phyloP scores from a whole-genome alignment of 768 basidiomycete genomes.

The Albatrellus ellisii region DNA sequence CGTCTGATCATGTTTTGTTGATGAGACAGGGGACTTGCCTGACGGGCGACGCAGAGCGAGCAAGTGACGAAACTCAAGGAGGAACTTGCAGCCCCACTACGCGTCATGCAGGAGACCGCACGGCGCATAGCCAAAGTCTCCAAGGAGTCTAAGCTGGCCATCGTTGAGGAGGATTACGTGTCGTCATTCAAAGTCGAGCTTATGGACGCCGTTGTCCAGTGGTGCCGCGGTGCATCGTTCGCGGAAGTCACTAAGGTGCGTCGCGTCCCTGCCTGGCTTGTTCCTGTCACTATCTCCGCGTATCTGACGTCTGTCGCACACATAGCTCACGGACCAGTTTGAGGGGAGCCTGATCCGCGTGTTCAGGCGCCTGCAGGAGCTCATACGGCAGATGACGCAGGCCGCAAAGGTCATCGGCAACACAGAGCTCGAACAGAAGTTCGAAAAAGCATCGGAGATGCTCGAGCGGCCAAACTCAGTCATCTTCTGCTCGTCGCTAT shows the following conservation, averaged over 20 bases:
- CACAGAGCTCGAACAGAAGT: slow-evolving; percentile 84
- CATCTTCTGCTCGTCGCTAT: slow-evolving; percentile 80
- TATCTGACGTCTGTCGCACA: background rate
- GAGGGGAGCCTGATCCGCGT: slow-evolving; percentile 95
- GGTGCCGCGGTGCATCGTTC: slow-evolving; percentile 98
- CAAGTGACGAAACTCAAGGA: slow-evolving; percentile 79
- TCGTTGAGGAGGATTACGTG: slow-evolving; percentile 93
- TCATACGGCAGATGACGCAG: slow-evolving; percentile 91
- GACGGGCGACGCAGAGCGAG: slow-evolving; percentile 49
- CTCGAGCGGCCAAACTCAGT: slow-evolving; percentile 90
- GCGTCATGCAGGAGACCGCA: slow-evolving; percentile 93
- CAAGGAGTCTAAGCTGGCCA: slow-evolving; percentile 78
- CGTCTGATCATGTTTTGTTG: slow-evolving; percentile 6
- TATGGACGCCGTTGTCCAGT: slow-evolving; percentile 95
- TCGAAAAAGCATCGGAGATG: slow-evolving; percentile 85
- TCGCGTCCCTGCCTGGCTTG: too few species aligned
- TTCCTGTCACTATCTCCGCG: background rate
- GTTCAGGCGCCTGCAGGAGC: slow-evolving; percentile 87
- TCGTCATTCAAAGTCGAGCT: slow-evolving; percentile 95
- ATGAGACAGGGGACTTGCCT: background rate
- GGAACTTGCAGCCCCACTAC: slow-evolving; percentile 83
- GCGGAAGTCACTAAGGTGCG: slow-evolving; percentile 89
- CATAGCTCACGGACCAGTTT: slow-evolving; percentile 89
- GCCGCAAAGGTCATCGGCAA: slow-evolving; percentile 97
- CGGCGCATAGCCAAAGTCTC: slow-evolving; percentile 94